Conservation (phyloP, 352 stramenopile species). For the Plasmopara muralis region DNA sequence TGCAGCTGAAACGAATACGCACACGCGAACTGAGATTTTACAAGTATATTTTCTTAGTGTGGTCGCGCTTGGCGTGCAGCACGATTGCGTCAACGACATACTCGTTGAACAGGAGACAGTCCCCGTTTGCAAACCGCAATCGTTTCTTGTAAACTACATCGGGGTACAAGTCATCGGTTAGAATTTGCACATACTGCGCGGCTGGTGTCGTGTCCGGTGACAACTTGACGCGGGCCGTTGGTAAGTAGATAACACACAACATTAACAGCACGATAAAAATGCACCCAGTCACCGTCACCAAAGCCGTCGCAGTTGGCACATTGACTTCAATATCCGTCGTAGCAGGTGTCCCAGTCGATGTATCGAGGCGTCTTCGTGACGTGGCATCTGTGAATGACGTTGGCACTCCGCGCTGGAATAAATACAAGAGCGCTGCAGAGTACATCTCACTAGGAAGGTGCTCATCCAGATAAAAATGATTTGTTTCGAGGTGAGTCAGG, state of each 20-base stretch:
- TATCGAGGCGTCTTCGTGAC: conserved; percentile 17
- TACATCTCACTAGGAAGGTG: conserved; percentile 26
- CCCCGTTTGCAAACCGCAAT: conserved; percentile 53
- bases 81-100: conserved; percentile 44
- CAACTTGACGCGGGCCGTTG: conserved; percentile 45
- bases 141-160: conserved; percentile 69
- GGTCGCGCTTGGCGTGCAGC: conserved; percentile 5
- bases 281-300: conserved; percentile 44
- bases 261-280: conserved; percentile 46
- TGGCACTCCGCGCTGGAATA: conserved; percentile 40
- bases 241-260: conserved; percentile 46
- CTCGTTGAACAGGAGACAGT: conserved; percentile 60
- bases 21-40: conserved; percentile 19
- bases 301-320: conserved; percentile 32
- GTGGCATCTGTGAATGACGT: conserved; percentile 20
- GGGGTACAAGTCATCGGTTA: conserved; percentile 65
- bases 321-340: conserved; percentile 47
- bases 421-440: conserved; percentile 36
- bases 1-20: too few relatives aligned
- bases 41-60: conserved; percentile 47
- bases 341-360: conserved; percentile 4
- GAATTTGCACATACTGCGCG: conserved; percentile 60
- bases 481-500: conserved; percentile 22
- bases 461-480: conserved; percentile 27
- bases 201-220: conserved; percentile 54